A percentile compares a stretch with the other conserved stretches of the same genome.
phyloP scores from a whole-genome alignment of 164 flowering plant genomes.

The Houttuynia cordata region DNA sequence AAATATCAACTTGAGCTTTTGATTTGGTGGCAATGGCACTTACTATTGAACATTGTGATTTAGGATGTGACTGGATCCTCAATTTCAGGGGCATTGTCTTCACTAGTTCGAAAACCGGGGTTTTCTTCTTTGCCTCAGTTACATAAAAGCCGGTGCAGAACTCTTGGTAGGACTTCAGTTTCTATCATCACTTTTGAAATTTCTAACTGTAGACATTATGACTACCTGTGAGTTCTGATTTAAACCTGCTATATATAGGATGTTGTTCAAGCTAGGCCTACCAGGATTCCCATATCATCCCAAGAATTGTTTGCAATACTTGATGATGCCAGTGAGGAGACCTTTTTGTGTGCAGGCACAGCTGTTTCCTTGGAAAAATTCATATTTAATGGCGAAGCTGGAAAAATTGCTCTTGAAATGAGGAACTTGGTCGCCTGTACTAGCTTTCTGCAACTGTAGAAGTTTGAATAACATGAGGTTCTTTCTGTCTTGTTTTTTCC shows the following conservation, averaged over 20 bases:
- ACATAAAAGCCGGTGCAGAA: slow-evolving; percentile 59
- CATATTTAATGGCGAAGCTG: slow-evolving; percentile 79
- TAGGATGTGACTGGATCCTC: slow-evolving; percentile 71
- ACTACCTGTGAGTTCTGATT: not conserved
- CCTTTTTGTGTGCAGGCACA: slow-evolving; percentile 68
- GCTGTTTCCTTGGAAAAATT: slow-evolving; percentile 61
- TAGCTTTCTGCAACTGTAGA: slow-evolving; percentile 25
- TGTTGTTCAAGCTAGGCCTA: slow-evolving; percentile 50
- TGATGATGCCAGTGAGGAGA: slow-evolving; percentile 84
- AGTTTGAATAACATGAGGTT: not conserved
- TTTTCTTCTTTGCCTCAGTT: slow-evolving; percentile 54
- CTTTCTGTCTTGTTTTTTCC: not conserved
- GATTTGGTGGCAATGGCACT: no score
- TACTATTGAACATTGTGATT: not conserved
- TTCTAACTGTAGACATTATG: no score
- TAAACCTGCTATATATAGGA: slow-evolving; percentile 35
- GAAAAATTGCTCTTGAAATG: slow-evolving; percentile 60
- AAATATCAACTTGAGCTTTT: no score
- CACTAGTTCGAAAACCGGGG: slow-evolving; percentile 45
- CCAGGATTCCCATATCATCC: slow-evolving; percentile 55
- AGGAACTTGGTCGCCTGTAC: slow-evolving; percentile 70
- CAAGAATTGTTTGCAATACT: slow-evolving; percentile 59
- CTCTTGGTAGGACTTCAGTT: slow-evolving; percentile 39
- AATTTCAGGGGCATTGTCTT: slow-evolving; percentile 38
- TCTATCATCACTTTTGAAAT: not conserved